phyloP scores from a whole-genome alignment of 2,329 filamentous ascomycete genomes.

The Colletotrichum sp. region DNA sequence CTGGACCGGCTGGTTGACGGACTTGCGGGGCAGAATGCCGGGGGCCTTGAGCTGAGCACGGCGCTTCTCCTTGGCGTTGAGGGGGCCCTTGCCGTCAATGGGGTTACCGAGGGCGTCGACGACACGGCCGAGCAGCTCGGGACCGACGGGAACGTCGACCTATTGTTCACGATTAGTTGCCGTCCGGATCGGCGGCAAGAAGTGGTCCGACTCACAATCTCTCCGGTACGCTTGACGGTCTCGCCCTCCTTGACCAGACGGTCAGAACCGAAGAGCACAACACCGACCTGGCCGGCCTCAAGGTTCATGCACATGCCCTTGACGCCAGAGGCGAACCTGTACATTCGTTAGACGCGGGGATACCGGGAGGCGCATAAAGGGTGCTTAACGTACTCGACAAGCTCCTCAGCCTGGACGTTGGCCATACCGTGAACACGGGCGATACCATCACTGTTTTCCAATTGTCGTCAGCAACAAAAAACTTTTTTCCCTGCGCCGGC shows the following conservation, averaged over 20 bases:
- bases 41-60: slow-evolving; percentile 99
- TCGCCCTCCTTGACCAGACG: slow-evolving; percentile 99
- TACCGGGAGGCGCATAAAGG: slow-evolving; percentile 4
- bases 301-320: slow-evolving; percentile 99
- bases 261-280: slow-evolving; percentile 99
- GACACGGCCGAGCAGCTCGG: slow-evolving; percentile 94
- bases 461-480: slow-evolving; percentile 15
- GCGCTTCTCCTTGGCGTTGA: slow-evolving; percentile 89
- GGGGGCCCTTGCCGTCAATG: slow-evolving; percentile 98
- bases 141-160: slow-evolving; percentile 96
- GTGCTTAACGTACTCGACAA: slow-evolving; percentile 85
- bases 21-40: slow-evolving; percentile 94
- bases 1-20: slow-evolving; percentile 98
- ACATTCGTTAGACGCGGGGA: not conserved
- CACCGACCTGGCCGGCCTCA: slow-evolving; percentile 99
- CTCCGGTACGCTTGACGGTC: slow-evolving; percentile 98
- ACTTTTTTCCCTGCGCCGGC: slow-evolving; percentile 8
- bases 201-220: slow-evolving; percentile 77
- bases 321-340: slow-evolving; percentile 97
- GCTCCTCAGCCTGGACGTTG: slow-evolving; percentile 99
- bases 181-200: not conserved
- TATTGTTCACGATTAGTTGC: slow-evolving; percentile 43
- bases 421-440: slow-evolving; percentile 99
- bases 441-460: slow-evolving; percentile 90
- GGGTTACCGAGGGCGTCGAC: slow-evolving; percentile 98